These are phyloP conservation scores for Arabis hirsuta DNA, from an alignment of 345 rosid species.

Conservation along the genomic window DNA sequence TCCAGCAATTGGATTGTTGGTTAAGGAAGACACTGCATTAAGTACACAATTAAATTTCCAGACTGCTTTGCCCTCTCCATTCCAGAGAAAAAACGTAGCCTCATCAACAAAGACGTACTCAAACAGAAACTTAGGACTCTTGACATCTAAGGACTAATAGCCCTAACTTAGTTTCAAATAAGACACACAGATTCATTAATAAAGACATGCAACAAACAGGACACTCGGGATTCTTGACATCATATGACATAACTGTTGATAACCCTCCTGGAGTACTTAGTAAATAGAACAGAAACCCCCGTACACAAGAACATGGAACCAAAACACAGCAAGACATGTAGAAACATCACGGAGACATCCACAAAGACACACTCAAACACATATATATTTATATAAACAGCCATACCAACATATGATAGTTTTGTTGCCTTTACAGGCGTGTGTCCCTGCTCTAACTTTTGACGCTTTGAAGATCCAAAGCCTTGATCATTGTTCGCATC, in stretches of 20 bases:
- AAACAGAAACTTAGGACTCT: slow-evolving; percentile 3
- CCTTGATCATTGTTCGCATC: slow-evolving; percentile 51
- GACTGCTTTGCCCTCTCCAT: slow-evolving; percentile 61
- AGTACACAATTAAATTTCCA: slow-evolving; percentile 83
- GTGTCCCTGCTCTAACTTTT: slow-evolving; percentile 61
- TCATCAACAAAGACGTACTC: background rate
- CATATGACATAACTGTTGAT: background rate
- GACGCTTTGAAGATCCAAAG: slow-evolving; percentile 67
- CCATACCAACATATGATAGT: slow-evolving; percentile 79
- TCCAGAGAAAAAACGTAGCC: slow-evolving; percentile 29
- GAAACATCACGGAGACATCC: slow-evolving; percentile 5
- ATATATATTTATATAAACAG: slow-evolving; percentile 49
- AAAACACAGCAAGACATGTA: slow-evolving; percentile 14
- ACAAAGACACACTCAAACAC: slow-evolving; percentile 38
- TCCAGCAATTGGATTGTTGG: slow-evolving; percentile 87
- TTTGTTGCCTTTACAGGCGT: slow-evolving; percentile 52
- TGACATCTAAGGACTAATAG: slow-evolving; percentile 11
- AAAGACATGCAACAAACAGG: slow-evolving; percentile 6
- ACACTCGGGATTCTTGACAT: slow-evolving; percentile 3
- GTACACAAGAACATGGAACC: background rate
- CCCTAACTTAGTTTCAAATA: background rate
- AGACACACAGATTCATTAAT: background rate
- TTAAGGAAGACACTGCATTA: slow-evolving; percentile 94
- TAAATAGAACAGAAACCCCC: slow-evolving; percentile 3
- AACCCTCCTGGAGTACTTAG: background rate